phyloP scores from a whole-genome alignment of 805 yeast genomes.

The Saccharomycopsis sp. region DNA sequence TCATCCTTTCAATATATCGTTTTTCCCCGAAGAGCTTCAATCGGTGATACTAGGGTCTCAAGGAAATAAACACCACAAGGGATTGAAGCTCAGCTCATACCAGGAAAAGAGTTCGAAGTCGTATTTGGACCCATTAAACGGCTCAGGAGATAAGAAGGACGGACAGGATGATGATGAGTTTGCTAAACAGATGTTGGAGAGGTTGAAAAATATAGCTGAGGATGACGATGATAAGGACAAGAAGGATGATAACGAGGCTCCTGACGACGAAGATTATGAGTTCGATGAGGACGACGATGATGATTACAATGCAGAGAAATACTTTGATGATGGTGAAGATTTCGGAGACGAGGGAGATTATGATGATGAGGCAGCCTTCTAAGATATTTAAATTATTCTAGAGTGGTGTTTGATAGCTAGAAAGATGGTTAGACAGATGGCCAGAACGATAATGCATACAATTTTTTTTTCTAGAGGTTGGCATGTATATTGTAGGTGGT shows the following conservation, averaged over 20 bases:
- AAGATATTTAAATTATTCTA: constrained; percentile 12
- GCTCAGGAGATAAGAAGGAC: constrained; percentile 27
- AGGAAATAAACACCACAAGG: constrained; percentile 42
- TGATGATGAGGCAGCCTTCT: constrained; percentile 70
- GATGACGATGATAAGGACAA: constrained; percentile 34
- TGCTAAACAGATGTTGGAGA: constrained; percentile 31
- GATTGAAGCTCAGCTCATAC: constrained; percentile 27
- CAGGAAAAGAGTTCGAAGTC: constrained; percentile 28
- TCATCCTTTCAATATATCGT: constrained; percentile 63
- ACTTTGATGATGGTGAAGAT: constrained; percentile 62
- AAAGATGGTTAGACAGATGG: too few species aligned
- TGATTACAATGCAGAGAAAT: constrained; percentile 74
- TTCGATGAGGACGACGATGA: constrained; percentile 70
- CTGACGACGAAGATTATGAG: constrained; percentile 60
- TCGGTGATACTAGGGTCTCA: constrained; percentile 56
- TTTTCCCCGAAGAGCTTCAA: constrained; percentile 76
- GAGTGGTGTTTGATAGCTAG: too few species aligned
- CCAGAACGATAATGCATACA: too few species aligned
- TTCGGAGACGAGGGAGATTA: constrained; percentile 47
- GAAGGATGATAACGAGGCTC: constrained; percentile 37
- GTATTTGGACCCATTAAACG: constrained; percentile 28
- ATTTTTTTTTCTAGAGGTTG: too few species aligned
- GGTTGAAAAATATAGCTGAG: constrained; percentile 38
- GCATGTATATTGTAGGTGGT: too few species aligned
- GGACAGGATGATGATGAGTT: constrained; percentile 23